Base-by-base conservation (phyloP, 306 rosid species). In the Acmispon strigosus region DNA sequence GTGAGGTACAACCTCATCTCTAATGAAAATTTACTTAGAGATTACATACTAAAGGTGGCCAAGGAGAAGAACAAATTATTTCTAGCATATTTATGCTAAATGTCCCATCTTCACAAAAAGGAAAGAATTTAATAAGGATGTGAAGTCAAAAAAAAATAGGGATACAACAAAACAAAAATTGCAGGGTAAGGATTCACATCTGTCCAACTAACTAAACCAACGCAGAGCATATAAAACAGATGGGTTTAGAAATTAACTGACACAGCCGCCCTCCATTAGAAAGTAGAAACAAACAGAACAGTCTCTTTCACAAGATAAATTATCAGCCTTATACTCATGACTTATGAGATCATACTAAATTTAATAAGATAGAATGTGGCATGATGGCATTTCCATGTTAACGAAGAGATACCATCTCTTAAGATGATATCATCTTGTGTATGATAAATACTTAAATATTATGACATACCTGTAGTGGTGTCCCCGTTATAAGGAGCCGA, bases 401-500 rank as follows among this genome's bases (percentile, higher is more conserved):
- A 22, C n/a, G 27, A 22, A 22, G 27, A 22, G 27, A 22, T 22
- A 22, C 27, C 27, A 22, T 22, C 3, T 22, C 27, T 22, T 32
- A 32, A 32, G 37, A 32, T 32, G 37, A 5, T 32, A 6, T 0
- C 8, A 32, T 32, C 8, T 5, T 32, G 37, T 32, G 37, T 32
- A 32, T 32, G 0, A 32, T 32, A 32, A 6, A 32, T 32, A 5
- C 5, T 5, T 32, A 32, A 32, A 32, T 32, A 32, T 32, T 32
- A 32, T 6, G 37, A 32, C 6, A 65, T 79, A 91, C 99, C 99
- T 94, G 99, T 73, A 94, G 97, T 1, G 99, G 99, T 17, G 99
- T 94, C 5, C 99, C 99, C 17, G 99, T 94, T 66, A 94, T 94
- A 64, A 94, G 83, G 81, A 94, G 97, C 56, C 99, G 99, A 18